Conservation (phyloP, 768 basidiomycete genomes). For the Hypholoma sublateritium region DNA sequence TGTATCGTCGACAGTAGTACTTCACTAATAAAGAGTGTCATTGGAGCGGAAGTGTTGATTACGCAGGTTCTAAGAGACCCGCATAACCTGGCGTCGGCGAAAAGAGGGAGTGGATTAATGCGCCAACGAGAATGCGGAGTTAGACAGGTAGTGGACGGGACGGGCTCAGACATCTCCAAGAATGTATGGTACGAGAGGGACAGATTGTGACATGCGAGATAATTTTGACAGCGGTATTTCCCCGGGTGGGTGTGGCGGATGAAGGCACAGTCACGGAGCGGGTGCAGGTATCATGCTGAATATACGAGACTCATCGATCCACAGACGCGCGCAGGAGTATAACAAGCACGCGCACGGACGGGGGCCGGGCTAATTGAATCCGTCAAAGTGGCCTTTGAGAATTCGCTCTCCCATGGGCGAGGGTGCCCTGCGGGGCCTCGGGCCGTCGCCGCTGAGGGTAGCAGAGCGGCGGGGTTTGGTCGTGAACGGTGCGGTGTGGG, state of each 20-base stretch:
- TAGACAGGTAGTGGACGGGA: constrained; percentile 9
- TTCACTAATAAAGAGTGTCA: too few relatives aligned
- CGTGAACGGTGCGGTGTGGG: constrained; percentile 26
- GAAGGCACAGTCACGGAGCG: constrained; percentile 25
- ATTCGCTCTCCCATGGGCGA: constrained; percentile 92
- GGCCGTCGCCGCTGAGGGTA: constrained; percentile 45
- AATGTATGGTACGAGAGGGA: constrained; percentile 8
- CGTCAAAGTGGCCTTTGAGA: constrained; percentile 88
- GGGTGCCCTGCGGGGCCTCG: constrained; percentile 64
- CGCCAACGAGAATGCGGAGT: constrained; percentile 12
- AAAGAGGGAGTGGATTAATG: constrained; percentile 3
- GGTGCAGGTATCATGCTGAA: constrained; percentile 40
- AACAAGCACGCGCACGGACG: not conserved
- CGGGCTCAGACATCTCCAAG: constrained; percentile 18
- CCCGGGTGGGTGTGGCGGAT: constrained; percentile 7
- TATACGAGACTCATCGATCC: constrained; percentile 11
- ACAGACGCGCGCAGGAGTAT: not conserved
- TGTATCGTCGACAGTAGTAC: too few relatives aligned
- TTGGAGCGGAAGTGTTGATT: too few relatives aligned
- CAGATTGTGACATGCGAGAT: too few relatives aligned
- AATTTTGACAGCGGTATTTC: constrained; percentile 1
- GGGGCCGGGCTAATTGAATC: constrained; percentile 60
- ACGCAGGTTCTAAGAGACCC: too few relatives aligned
- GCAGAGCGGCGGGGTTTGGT: constrained; percentile 57
- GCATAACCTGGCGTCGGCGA: not conserved